Conservation (phyloP, 805 yeast genomes). For the Metschnikowia amazonensis region DNA sequence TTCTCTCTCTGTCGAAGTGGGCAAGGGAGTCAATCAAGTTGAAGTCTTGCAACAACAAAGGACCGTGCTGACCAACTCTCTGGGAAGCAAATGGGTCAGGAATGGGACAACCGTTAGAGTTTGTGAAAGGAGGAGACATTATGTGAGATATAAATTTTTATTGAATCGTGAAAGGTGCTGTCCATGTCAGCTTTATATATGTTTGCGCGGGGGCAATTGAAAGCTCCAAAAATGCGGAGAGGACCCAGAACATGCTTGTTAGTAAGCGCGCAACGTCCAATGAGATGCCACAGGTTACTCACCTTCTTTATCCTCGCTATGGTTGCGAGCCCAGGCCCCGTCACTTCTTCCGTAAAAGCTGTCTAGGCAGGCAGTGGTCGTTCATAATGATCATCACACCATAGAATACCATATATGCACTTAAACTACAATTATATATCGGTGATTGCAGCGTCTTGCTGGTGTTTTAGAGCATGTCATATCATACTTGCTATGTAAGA, state of each 20-base stretch:
- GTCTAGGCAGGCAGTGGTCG: background rate
- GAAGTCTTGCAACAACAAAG: slow-evolving; percentile 76
- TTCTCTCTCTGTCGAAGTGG: slow-evolving; percentile 85
- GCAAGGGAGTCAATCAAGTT: slow-evolving; percentile 76
- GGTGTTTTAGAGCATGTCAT: background rate
- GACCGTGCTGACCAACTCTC: slow-evolving; percentile 73
- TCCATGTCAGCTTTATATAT: background rate
- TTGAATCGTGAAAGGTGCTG: background rate
- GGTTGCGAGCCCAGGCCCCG: background rate
- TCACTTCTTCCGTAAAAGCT: background rate
- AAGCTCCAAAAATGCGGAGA: slow-evolving; percentile 4
- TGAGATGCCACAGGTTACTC: slow-evolving; percentile 5
- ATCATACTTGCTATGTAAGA: slow-evolving; percentile 2
- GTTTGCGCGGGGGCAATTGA: background rate
- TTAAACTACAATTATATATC: too few relatives aligned
- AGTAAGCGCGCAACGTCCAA: slow-evolving; percentile 10
- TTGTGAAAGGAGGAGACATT: slow-evolving; percentile 62
- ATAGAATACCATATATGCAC: too few relatives aligned
- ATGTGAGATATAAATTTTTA: background rate
- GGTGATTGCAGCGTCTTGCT: background rate
- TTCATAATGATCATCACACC: too few relatives aligned
- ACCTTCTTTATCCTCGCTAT: background rate
- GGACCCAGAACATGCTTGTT: slow-evolving; percentile 10
- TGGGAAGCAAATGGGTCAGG: slow-evolving; percentile 75
- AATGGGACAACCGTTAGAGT: slow-evolving; percentile 74